Conservation (phyloP, 164 flowering plant genomes). For the Piper betle region DNA sequence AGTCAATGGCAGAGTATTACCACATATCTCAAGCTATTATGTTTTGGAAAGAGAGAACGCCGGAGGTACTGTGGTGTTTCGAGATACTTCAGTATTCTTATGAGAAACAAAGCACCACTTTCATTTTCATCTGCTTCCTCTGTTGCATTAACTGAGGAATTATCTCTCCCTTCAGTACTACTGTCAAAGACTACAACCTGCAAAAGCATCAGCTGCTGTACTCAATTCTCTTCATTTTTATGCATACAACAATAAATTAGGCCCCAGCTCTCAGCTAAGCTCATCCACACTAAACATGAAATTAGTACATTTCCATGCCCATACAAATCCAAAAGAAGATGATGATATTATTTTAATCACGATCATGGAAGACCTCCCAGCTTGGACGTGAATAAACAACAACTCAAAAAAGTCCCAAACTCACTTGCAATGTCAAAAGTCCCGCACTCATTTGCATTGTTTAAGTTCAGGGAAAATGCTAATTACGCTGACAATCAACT, state of each 20-base stretch:
- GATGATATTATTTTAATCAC: neutral
- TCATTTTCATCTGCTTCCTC: slow-evolving; percentile 37
- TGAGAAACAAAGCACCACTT: slow-evolving; percentile 69
- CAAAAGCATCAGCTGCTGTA: neutral
- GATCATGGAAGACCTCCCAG: neutral
- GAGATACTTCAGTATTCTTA: slow-evolving; percentile 69
- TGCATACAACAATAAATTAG: neutral
- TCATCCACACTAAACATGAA: neutral
- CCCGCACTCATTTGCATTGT: too few species aligned
- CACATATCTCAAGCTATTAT: slow-evolving; percentile 72
- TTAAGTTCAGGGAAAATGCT: too few species aligned
- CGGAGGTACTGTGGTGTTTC: slow-evolving; percentile 97
- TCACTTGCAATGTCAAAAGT: too few species aligned
- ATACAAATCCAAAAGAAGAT: neutral
- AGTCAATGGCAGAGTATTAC: slow-evolving; percentile 20
- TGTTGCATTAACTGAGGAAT: slow-evolving; percentile 12
- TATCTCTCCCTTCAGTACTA: slow-evolving; percentile 25
- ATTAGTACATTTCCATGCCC: neutral
- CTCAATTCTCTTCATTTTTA: neutral
- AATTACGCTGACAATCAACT: too few species aligned
- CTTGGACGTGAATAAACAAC: neutral
- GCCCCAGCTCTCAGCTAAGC: neutral
- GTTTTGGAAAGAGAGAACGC: slow-evolving; percentile 62
- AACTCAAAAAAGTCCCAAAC: neutral
- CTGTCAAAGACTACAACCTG: slow-evolving; percentile 84